A percentile compares a stretch with the other conserved stretches of the same genome.
Evolutionary conservation across 805 yeast genomes (phyloP).

Genomic region (Ogataea nonfermentans): DNA sequence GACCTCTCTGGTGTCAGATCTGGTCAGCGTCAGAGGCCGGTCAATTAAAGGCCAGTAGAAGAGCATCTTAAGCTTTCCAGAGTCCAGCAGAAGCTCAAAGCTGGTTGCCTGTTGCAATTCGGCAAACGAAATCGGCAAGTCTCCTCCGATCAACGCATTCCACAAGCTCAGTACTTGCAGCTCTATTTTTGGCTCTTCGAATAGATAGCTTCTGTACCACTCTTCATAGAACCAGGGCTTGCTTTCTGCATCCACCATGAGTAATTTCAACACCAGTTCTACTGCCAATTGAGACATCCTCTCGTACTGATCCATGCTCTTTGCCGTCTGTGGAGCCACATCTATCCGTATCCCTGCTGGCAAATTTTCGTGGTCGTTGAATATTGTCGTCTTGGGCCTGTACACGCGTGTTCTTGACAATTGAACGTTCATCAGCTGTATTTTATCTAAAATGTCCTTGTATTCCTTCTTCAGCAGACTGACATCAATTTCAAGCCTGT

Average conservation of each 20-base stretch:
- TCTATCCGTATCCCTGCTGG: constrained; percentile 24
- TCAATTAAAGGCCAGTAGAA: constrained; percentile 24
- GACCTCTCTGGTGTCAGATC: constrained; percentile 18
- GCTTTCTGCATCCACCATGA: constrained; percentile 5
- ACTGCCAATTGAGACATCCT: constrained; percentile 16
- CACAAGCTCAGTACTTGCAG: constrained; percentile 13
- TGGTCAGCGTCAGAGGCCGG: constrained; percentile 12
- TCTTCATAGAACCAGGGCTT: constrained; percentile 26
- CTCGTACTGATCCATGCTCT: constrained; percentile 24
- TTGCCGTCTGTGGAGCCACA: constrained; percentile 32
- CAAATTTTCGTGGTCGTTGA: constrained; percentile 18
- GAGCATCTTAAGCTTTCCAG: constrained; percentile 11
- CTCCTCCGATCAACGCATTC: constrained; percentile 16
- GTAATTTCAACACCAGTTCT: constrained; percentile 7
- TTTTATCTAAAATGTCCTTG: constrained; percentile 6
- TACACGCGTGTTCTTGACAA: constrained; percentile 4
- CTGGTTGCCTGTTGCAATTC: constrained; percentile 17
- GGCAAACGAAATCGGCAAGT: constrained; percentile 17
- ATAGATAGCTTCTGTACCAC: constrained; percentile 27
- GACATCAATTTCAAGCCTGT: constrained; percentile 17
- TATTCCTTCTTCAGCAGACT: constrained; percentile 7
- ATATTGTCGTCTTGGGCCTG: constrained; percentile 16
- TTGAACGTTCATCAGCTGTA: constrained; percentile 16
- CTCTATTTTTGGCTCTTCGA: constrained; percentile 11
- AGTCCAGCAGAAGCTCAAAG: constrained; percentile 24